These are phyloP conservation scores for Hypericum androsaemum DNA, from an alignment of 345 rosid genomes.

Conservation along the genomic window DNA sequence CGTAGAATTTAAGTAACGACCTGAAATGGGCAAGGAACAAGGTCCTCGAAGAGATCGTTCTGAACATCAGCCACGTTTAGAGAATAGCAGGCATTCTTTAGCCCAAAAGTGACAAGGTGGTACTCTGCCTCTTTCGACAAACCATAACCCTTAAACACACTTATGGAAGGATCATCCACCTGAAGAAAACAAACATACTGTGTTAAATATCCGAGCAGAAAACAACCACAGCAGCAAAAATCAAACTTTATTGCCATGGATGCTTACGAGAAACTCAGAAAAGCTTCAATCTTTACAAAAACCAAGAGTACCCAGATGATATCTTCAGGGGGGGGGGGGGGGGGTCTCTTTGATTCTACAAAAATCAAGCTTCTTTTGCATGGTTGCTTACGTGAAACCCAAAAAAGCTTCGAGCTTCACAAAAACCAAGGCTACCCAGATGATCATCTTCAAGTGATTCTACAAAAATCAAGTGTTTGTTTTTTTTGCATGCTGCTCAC, in stretches of 20 bases:
- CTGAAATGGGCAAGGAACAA: conserved; percentile 60
- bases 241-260: too few species aligned
- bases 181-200: conserved; percentile 8
- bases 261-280: background rate
- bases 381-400: background rate
- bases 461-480: too few species aligned
- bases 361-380: background rate
- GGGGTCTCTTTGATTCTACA: background rate
- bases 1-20: conserved; percentile 18
- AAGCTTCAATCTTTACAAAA: background rate
- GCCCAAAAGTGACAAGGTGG: conserved; percentile 40
- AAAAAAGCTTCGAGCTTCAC: too few species aligned
- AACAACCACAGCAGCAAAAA: background rate
- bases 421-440: too few species aligned
- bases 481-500: too few species aligned
- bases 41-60: conserved; percentile 45
- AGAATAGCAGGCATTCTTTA: conserved; percentile 49
- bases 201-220: background rate
- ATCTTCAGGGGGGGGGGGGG: background rate
- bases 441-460: too few species aligned
- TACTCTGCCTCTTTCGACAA: conserved; percentile 42
- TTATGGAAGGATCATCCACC: conserved; percentile 41
- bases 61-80: conserved; percentile 36
- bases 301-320: background rate
- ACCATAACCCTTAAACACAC: conserved; percentile 64